A percentile compares a stretch with the other conserved stretches of the same genome.
Evolutionary conservation across 75 land plant genomes (phyloP).

Genomic region (Cupressus sempervirens): DNA sequence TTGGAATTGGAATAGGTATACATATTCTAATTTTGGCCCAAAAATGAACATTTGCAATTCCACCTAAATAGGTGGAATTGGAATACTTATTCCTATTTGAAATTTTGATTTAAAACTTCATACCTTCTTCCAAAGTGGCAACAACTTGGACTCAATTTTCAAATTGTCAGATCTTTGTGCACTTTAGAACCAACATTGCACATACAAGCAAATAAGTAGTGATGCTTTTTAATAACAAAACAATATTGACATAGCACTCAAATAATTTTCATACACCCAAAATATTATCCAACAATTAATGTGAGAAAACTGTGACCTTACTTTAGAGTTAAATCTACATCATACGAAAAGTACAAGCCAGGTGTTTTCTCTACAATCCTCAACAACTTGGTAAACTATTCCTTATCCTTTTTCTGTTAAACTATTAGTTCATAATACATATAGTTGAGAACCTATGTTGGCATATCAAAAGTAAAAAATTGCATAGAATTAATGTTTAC

Average conservation of each 20-base stretch:
- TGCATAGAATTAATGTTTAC: conserved; percentile 25
- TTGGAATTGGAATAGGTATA: no score
- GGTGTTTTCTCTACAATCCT: conserved; percentile 64
- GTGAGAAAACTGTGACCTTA: conserved; percentile 13
- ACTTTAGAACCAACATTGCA: conserved; percentile 11
- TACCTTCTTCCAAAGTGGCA: conserved; percentile 82
- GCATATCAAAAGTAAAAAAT: background rate
- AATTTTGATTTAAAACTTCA: background rate
- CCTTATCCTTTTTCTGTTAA: conserved; percentile 83
- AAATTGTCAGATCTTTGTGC: no score
- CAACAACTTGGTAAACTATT: conserved; percentile 58
- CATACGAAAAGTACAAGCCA: conserved; percentile 92
- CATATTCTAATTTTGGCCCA: no score
- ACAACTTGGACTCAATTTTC: conserved; percentile 52
- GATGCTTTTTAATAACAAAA: background rate
- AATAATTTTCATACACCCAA: background rate
- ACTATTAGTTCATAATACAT: no score
- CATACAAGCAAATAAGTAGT: background rate
- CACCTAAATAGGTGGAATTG: no score
- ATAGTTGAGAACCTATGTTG: background rate
- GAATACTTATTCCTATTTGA: no score
- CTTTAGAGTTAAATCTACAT: conserved; percentile 81
- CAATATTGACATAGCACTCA: background rate
- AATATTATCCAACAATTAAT: background rate
- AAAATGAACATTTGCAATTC: no score